Percentiles rank a stretch among this genome's conserved stretches.
Evolutionary conservation across 768 basidiomycete genomes (phyloP).

Genomic region (Boletus edulis): DNA sequence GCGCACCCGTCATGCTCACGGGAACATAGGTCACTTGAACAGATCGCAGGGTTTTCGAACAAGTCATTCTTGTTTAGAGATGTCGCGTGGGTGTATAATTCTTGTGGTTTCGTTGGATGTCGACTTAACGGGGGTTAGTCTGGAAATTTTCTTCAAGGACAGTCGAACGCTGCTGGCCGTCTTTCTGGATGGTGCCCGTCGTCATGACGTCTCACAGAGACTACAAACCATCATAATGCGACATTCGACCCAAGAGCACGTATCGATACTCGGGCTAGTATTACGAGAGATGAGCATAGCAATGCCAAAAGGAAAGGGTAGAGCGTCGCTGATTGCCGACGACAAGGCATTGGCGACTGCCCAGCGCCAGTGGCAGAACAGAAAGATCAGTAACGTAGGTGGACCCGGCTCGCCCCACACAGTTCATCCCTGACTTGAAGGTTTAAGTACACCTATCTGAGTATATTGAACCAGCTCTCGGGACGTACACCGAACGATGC

Average conservation of each 20-base stretch:
- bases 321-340: conserved; percentile 1
- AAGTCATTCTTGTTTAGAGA: conserved; percentile 88
- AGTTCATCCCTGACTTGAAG: background rate
- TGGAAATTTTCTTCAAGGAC: conserved; percentile 93
- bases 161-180: conserved; percentile 84
- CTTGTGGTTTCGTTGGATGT: background rate
- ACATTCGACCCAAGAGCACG: conserved; percentile 34
- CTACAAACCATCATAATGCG: conserved; percentile 48
- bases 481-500: conserved; percentile 93
- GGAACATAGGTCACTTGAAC: conserved; percentile 64
- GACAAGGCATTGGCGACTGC: conserved; percentile 60
- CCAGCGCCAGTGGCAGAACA: conserved; percentile 80
- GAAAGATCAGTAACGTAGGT: conserved; percentile 89
- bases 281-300: conserved; percentile 37
- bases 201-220: conserved; percentile 57
- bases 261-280: conserved; percentile 45
- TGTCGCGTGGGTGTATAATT: conserved; percentile 63
- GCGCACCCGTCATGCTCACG: background rate
- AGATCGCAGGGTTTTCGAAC: conserved; percentile 75
- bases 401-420: background rate
- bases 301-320: conserved; percentile 21
- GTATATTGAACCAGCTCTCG: conserved; percentile 87
- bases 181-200: conserved; percentile 66
- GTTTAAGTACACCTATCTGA: conserved; percentile 79
- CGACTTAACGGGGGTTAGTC: conserved; percentile 37